These are phyloP conservation scores for Hymenoscyphus fructigenus DNA, from an alignment of 2,329 filamentous ascomycete genomes.

Conservation along the genomic window DNA sequence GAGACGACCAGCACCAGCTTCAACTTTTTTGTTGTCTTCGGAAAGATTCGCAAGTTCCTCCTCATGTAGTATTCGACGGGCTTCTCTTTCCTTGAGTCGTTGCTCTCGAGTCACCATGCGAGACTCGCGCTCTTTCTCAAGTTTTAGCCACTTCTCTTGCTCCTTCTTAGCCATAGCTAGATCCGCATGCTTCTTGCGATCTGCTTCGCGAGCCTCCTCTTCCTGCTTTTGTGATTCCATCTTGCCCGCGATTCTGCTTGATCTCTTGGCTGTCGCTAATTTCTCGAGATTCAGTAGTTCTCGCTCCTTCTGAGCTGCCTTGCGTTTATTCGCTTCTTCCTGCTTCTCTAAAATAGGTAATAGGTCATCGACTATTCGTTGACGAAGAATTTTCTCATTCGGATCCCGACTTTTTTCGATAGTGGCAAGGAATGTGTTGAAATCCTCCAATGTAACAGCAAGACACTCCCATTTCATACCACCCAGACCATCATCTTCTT, in stretches of 20 bases:
- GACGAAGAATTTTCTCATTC: conserved; percentile 78
- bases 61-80: conserved; percentile 78
- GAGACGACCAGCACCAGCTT: conserved; percentile 56
- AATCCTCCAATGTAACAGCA: conserved; percentile 77
- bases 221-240: conserved; percentile 75
- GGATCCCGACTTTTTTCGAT: conserved; percentile 76
- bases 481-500: conserved; percentile 64
- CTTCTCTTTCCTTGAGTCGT: conserved; percentile 81
- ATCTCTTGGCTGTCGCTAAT: conserved; percentile 90
- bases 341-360: conserved; percentile 82
- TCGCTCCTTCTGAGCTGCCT: conserved; percentile 67
- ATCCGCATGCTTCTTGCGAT: conserved; percentile 64
- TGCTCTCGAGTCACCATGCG: conserved; percentile 82
- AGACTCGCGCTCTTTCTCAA: conserved; percentile 73
- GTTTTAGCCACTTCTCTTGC: conserved; percentile 56
- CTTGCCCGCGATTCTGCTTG: conserved; percentile 82
- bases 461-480: conserved; percentile 89
- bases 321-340: conserved; percentile 69
- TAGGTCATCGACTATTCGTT: conserved; percentile 72
- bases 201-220: conserved; percentile 68
- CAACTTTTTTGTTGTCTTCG: conserved; percentile 66
- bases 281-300: conserved; percentile 81
- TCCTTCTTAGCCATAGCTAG: conserved; percentile 65
- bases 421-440: conserved; percentile 66
- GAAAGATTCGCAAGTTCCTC: conserved; percentile 79